Evolutionary conservation across 2,329 filamentous ascomycete genomes (phyloP), one percentile per base, ranked within the genome.

Genomic region (Pseudogymnoascus sp.): DNA sequence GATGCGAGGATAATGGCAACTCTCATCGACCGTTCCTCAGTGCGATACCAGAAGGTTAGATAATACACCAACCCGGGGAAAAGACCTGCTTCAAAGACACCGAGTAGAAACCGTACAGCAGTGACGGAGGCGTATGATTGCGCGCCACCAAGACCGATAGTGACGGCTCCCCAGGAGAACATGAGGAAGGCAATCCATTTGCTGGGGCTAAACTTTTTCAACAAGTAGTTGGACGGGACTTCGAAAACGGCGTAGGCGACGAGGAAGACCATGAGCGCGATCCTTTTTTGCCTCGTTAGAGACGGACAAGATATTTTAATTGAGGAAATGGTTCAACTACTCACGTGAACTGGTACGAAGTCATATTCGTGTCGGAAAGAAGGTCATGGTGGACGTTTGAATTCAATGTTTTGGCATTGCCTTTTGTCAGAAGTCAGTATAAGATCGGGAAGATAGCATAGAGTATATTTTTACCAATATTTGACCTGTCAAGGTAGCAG

Each of bases 191-290:
- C 43, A 11, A 50, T 50, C 43, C 43, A 80, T 67, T 75, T 77
- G 58, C 75, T 78, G 1, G 78, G 76, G 25, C 70, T 72, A 1
- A 78, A 64, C 59, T 76, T 77, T 64, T 81, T 81, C 39, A 81
- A 68, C 5, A 80, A 71, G 63, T 77, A 78, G 61, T 80, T 80
- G 1, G 76, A 78, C 4, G 78, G 78, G 0, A 79, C 77, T 68
- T 80, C 77, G 37, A 79, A 77, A 3, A 82, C 65, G 14, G 75
- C 75, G 63, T 79, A 80, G 5, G 77, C 77, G 15, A 80, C 73
- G 11, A 77, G 66, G 61, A 80, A 80, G 2, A 78, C 71, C 73
- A 78, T 78, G 1, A 79, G 66, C 3, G 76, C 75, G 60, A 80
- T 76, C 12, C 67, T 69, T 18, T 18, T n/a, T 25, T 15, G 14